These are phyloP conservation scores for Cichorium intybus DNA, from an alignment of 140 eudicot genomes.

Conservation along the genomic window DNA sequence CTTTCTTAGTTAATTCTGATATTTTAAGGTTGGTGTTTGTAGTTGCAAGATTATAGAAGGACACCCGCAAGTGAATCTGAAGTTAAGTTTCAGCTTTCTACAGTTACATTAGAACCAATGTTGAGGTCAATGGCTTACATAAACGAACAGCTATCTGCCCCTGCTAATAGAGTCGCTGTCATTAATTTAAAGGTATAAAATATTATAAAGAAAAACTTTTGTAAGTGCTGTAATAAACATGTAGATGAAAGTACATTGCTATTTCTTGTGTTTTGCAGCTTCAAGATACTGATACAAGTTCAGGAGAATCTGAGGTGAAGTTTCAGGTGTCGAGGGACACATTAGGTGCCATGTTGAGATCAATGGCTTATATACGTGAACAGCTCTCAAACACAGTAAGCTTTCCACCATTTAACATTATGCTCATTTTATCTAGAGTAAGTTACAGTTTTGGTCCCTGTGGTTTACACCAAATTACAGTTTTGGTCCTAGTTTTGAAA, in stretches of 20 bases:
- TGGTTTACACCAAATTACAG: too few relatives aligned
- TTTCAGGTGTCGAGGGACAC: slow-evolving; percentile 96
- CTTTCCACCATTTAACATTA: slow-evolving; percentile 10
- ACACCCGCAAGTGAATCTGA: slow-evolving; percentile 70
- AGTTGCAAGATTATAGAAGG: slow-evolving; percentile 85
- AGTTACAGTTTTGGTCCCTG: too few relatives aligned
- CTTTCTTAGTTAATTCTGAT: slow-evolving; percentile 3
- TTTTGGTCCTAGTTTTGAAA: too few relatives aligned
- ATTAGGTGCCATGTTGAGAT: slow-evolving; percentile 95
- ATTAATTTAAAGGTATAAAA: slow-evolving; percentile 81
- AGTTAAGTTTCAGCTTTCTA: slow-evolving; percentile 89
- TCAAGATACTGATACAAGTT: slow-evolving; percentile 69
- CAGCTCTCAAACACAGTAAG: slow-evolving; percentile 81
- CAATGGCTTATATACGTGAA: slow-evolving; percentile 94
- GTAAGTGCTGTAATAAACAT: background rate
- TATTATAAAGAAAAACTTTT: background rate
- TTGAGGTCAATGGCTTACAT: slow-evolving; percentile 92
- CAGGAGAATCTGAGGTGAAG: slow-evolving; percentile 90
- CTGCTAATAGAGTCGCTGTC: slow-evolving; percentile 82
- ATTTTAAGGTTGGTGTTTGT: slow-evolving; percentile 21
- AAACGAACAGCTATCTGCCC: slow-evolving; percentile 77
- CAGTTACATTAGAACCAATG: slow-evolving; percentile 79
- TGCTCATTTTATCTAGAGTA: too few relatives aligned
- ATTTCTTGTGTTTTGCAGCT: slow-evolving; percentile 43
- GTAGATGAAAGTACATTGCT: background rate